These are phyloP conservation scores for Saccharomycopsis sp. DNA, from an alignment of 805 yeast species.

Conservation along the genomic window DNA sequence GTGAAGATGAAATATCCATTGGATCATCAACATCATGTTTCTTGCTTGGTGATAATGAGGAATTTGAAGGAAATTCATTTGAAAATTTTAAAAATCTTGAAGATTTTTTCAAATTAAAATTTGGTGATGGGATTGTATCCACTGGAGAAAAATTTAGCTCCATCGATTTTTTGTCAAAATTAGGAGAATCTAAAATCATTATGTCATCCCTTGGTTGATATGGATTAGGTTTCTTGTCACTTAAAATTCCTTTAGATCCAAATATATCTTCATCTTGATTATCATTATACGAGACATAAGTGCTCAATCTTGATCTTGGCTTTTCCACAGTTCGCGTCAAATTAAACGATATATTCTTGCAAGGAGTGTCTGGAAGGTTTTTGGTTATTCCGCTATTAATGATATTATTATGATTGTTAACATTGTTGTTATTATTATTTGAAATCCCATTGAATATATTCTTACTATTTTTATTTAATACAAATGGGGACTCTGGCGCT, in stretches of 20 bases:
- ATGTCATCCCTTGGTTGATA: neutral
- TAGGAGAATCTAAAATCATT: conserved; percentile 16
- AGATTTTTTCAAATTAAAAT: conserved; percentile 15
- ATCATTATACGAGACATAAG: conserved; percentile 10
- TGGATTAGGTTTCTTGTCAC: neutral
- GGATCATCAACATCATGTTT: neutral
- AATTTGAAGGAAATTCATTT: neutral
- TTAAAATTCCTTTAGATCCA: neutral
- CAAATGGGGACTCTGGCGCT: conserved; percentile 11
- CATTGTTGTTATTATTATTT: no score
- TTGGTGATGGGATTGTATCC: conserved; percentile 12
- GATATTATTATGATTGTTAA: no score
- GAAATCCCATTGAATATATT: neutral
- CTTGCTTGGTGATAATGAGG: neutral
- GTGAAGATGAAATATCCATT: neutral
- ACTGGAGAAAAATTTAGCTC: conserved; percentile 13
- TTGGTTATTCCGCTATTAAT: neutral
- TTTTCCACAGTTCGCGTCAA: conserved; percentile 12
- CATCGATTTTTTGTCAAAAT: conserved; percentile 10
- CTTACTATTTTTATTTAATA: conserved; percentile 13
- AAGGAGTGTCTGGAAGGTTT: conserved; percentile 6
- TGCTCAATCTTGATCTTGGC: conserved; percentile 13
- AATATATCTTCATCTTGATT: conserved; percentile 2
- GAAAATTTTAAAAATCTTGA: conserved; percentile 9
- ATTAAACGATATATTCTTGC: neutral